A percentile compares a stretch with the other conserved stretches of the same genome.
These are phyloP conservation scores for Calonectria pteridis DNA, from an alignment of 2,329 filamentous ascomycete genomes.

Conservation along the genomic window DNA sequence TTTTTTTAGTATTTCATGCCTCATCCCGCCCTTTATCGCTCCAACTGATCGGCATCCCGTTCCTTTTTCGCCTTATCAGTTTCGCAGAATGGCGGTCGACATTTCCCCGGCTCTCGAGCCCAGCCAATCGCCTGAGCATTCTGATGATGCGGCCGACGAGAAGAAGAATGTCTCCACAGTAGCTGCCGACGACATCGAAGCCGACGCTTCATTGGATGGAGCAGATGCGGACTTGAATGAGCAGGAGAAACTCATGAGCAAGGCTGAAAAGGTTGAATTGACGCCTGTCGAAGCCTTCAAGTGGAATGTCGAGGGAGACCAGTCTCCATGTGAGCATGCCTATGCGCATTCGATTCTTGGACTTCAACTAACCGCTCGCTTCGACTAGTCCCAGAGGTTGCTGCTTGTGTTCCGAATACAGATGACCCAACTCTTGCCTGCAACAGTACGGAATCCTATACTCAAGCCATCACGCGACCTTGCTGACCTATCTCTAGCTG, in stretches of 20 bases:
- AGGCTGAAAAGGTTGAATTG: slow-evolving; percentile 17
- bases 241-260: slow-evolving; percentile 9
- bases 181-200: slow-evolving; percentile 14
- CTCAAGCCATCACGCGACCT: background rate
- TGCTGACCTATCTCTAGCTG: background rate
- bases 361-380: background rate
- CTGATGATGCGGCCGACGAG: background rate
- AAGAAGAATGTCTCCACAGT: background rate
- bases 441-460: background rate
- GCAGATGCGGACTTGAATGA: background rate
- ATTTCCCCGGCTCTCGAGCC: background rate
- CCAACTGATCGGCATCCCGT: background rate
- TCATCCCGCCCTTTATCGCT: background rate
- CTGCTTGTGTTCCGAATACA: slow-evolving; percentile 24
- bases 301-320: slow-evolving; percentile 23
- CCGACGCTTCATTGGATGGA: slow-evolving; percentile 9
- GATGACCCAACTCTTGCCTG: slow-evolving; percentile 16
- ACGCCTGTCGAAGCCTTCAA: slow-evolving; percentile 22
- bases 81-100: slow-evolving; percentile 13
- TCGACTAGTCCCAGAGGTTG: slow-evolving; percentile 17
- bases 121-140: background rate
- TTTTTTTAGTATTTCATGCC: background rate
- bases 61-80: background rate
- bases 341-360: background rate
- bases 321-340: slow-evolving; percentile 15